phyloP scores from a whole-genome alignment of 805 yeast genomes.

The Zygosaccharomyces gambellarensis region DNA sequence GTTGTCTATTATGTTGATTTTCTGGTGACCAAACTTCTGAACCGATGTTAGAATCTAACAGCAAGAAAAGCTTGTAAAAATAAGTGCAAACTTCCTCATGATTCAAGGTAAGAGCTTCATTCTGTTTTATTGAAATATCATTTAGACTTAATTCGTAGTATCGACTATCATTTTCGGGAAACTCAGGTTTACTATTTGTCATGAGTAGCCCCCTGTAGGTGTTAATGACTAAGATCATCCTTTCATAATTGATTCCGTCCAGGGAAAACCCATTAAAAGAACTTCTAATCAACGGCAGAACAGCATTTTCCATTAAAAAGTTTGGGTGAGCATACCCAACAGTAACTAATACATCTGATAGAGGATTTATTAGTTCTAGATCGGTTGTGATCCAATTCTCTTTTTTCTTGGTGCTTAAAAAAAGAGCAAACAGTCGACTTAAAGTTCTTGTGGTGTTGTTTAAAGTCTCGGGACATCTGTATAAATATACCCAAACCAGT shows the following conservation, averaged over 20 bases:
- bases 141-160: slow-evolving; percentile 33
- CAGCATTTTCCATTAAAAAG: slow-evolving; percentile 70
- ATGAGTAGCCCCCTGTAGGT: slow-evolving; percentile 68
- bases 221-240: slow-evolving; percentile 60
- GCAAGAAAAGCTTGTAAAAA: slow-evolving; percentile 49
- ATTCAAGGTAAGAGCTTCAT: slow-evolving; percentile 31
- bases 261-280: slow-evolving; percentile 54
- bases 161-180: slow-evolving; percentile 50
- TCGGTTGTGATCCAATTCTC: slow-evolving; percentile 76
- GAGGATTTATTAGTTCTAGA: slow-evolving; percentile 52
- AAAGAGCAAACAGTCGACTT: slow-evolving; percentile 53
- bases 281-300: slow-evolving; percentile 61
- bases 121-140: slow-evolving; percentile 31
- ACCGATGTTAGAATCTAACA: slow-evolving; percentile 60
- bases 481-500: slow-evolving; percentile 83
- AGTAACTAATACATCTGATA: slow-evolving; percentile 69
- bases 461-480: slow-evolving; percentile 80
- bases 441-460: slow-evolving; percentile 80
- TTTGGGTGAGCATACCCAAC: slow-evolving; percentile 76
- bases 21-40: slow-evolving; percentile 39
- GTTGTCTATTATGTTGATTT: slow-evolving; percentile 34
- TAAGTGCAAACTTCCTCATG: slow-evolving; percentile 69
- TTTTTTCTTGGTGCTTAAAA: slow-evolving; percentile 55
- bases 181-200: slow-evolving; percentile 65
- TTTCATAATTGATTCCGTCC: slow-evolving; percentile 67